Evolutionary conservation across 768 basidiomycete species (phyloP).

Genomic region (Amanita rubescens): DNA sequence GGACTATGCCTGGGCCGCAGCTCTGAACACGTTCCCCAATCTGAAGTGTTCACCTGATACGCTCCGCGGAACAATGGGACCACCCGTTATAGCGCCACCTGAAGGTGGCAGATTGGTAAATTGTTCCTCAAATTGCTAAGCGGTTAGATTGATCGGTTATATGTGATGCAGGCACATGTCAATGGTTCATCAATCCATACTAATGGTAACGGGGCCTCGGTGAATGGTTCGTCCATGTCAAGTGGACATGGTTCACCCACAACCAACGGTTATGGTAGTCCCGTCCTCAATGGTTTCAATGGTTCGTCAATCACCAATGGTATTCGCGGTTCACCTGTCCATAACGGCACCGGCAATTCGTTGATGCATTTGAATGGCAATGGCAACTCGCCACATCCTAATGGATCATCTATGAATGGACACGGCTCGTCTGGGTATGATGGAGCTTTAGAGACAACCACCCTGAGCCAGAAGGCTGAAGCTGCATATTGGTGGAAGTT

Average conservation of each 20-base stretch:
- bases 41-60: constrained; percentile 1
- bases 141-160: neutral
- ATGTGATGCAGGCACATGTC: neutral
- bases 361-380: neutral
- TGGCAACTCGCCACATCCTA: neutral
- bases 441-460: neutral
- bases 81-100: neutral
- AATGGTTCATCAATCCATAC: constrained; percentile 3
- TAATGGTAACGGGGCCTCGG: neutral
- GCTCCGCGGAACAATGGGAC: constrained; percentile 6
- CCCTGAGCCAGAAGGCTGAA: constrained; percentile 4
- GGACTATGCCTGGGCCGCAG: constrained; percentile 37
- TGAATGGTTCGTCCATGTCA: neutral
- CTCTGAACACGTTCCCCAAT: constrained; percentile 21
- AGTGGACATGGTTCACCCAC: neutral
- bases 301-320: neutral
- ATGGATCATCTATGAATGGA: neutral
- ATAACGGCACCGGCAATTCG: neutral
- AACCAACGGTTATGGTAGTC: neutral
- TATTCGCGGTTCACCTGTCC: neutral
- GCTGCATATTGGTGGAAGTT: constrained; percentile 5
- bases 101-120: constrained; percentile 1
- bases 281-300: neutral
- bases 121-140: neutral
- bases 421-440: neutral